Percentiles rank a stretch among this genome's conserved stretches.
Conservation (phyloP, 768 basidiomycete genomes). For the Crassisporium funariophilum region DNA sequence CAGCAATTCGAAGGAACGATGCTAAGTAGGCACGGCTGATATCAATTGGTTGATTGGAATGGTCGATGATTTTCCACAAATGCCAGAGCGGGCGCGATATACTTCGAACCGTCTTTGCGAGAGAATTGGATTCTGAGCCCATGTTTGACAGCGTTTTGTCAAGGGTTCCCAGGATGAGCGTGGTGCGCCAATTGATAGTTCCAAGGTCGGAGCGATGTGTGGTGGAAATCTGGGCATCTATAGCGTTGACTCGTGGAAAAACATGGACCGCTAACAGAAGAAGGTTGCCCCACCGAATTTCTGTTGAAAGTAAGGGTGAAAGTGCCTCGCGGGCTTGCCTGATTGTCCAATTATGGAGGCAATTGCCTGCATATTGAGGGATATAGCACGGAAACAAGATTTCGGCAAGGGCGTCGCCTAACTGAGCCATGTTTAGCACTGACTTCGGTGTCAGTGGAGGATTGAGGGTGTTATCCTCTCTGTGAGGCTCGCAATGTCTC, state of each 20-base stretch:
- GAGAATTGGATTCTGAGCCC: neutral
- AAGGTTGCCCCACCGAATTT: slow-evolving; percentile 46
- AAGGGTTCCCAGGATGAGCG: slow-evolving; percentile 42
- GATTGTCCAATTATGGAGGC: slow-evolving; percentile 28
- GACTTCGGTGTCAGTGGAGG: too few species aligned
- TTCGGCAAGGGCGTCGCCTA: slow-evolving; percentile 22
- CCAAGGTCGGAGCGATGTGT: slow-evolving; percentile 1
- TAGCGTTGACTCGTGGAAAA: slow-evolving; percentile 6
- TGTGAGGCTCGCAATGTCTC: too few species aligned
- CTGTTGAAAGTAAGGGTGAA: slow-evolving; percentile 27
- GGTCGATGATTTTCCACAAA: slow-evolving; percentile 35
- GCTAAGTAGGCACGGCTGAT: slow-evolving; percentile 41
- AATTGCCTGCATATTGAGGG: slow-evolving; percentile 2
- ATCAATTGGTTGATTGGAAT: slow-evolving; percentile 10
- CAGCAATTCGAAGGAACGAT: slow-evolving; percentile 50
- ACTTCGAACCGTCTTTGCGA: slow-evolving; percentile 18
- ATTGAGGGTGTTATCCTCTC: too few species aligned
- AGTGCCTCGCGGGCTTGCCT: slow-evolving; percentile 28
- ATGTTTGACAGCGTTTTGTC: slow-evolving; percentile 27
- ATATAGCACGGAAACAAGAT: slow-evolving; percentile 28
- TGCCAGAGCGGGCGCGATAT: slow-evolving; percentile 41
- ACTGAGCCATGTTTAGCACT: slow-evolving; percentile 9
- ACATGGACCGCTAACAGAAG: slow-evolving; percentile 36
- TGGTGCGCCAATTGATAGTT: slow-evolving; percentile 39
- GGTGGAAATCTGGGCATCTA: neutral